These are phyloP conservation scores for Candida jianshihensis DNA, from an alignment of 805 yeast species.

Conservation along the genomic window DNA sequence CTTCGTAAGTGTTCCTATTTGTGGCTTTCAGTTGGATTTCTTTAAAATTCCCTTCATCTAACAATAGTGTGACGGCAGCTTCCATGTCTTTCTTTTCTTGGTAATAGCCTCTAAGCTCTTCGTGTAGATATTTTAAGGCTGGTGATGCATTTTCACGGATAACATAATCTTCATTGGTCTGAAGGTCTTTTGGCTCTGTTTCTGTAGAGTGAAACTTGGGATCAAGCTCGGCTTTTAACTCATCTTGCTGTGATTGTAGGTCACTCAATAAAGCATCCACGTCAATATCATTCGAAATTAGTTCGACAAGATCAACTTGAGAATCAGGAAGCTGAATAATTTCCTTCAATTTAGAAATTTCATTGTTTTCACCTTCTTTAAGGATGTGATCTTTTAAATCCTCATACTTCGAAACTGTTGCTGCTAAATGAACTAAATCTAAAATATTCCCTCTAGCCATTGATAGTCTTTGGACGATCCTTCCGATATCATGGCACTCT, in stretches of 20 bases:
- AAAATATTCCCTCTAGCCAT: constrained; percentile 39
- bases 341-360: constrained; percentile 22
- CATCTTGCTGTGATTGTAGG: constrained; percentile 3
- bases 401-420: constrained; percentile 30
- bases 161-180: constrained; percentile 1
- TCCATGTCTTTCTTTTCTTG: constrained; percentile 24
- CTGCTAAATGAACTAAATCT: constrained; percentile 38
- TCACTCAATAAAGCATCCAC: constrained; percentile 24
- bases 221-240: constrained; percentile 1
- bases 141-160: constrained; percentile 9
- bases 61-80: constrained; percentile 20
- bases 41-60: not conserved
- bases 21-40: not conserved
- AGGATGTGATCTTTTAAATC: constrained; percentile 21
- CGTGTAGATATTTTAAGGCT: constrained; percentile 7
- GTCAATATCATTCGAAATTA: constrained; percentile 36
- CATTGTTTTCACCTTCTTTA: constrained; percentile 15
- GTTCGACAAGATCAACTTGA: constrained; percentile 34
- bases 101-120: constrained; percentile 22
- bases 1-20: constrained; percentile 1
- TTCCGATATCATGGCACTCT: constrained; percentile 47
- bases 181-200: not conserved
- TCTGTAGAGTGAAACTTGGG: not conserved
- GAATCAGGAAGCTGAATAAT: constrained; percentile 26
- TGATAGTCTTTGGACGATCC: constrained; percentile 53